Evolutionary conservation across 192 early-diverging fungal species (phyloP).

Genomic region (Funneliformis geosporum): DNA sequence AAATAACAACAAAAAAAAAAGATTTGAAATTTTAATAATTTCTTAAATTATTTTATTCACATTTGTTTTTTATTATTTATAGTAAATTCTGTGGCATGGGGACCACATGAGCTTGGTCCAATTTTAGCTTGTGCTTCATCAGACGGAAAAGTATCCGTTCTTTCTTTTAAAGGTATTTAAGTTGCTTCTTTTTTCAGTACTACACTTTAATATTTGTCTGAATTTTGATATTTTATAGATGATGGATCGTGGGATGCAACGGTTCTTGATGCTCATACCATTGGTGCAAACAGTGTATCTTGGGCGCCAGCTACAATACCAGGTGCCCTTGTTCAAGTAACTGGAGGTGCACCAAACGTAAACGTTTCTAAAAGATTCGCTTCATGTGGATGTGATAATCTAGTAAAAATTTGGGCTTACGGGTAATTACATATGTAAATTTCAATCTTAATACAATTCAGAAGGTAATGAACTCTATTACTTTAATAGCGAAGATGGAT

Average conservation of each 20-base stretch:
- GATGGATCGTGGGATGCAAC: slow-evolving; percentile 84
- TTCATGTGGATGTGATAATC: slow-evolving; percentile 93
- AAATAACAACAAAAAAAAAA: background rate
- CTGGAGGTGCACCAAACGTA: slow-evolving; percentile 55
- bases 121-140: slow-evolving; percentile 91
- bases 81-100: slow-evolving; percentile 98
- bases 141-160: slow-evolving; percentile 90
- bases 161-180: slow-evolving; percentile 84
- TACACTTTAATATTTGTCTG: background rate
- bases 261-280: slow-evolving; percentile 82
- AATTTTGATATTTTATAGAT: slow-evolving; percentile 50
- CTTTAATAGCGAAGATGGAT: slow-evolving; percentile 67
- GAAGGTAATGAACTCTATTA: background rate
- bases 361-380: slow-evolving; percentile 79
- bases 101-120: slow-evolving; percentile 94
- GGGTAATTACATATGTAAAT: slow-evolving; percentile 37
- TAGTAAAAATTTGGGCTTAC: slow-evolving; percentile 91
- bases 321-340: slow-evolving; percentile 68
- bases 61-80: background rate
- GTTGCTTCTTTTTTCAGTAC: background rate
- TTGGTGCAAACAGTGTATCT: slow-evolving; percentile 90
- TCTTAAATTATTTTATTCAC: background rate
- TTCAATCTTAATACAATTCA: background rate
- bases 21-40: background rate
- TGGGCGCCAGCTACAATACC: slow-evolving; percentile 92